These are phyloP conservation scores for Zalaria sp. DNA, from an alignment of 2,329 filamentous ascomycete species.

Conservation along the genomic window DNA sequence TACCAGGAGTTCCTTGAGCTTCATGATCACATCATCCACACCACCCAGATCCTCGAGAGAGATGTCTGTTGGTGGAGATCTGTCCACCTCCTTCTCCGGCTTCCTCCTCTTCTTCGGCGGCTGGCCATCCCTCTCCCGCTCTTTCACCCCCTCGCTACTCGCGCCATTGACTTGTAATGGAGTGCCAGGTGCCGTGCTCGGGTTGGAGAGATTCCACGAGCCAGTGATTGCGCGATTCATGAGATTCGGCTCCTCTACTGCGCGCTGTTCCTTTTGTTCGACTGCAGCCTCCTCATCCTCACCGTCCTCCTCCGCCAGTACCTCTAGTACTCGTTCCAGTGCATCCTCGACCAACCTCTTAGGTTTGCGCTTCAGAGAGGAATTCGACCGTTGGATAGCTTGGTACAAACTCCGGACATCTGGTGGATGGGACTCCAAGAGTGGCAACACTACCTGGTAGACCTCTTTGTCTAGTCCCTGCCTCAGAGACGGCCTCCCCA, in stretches of 20 bases:
- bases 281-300: slow-evolving; percentile 39
- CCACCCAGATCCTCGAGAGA: slow-evolving; percentile 62
- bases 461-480: slow-evolving; percentile 37
- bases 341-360: slow-evolving; percentile 73
- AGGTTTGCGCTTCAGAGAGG: slow-evolving; percentile 66
- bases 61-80: slow-evolving; percentile 50
- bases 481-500: slow-evolving; percentile 11
- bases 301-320: slow-evolving; percentile 49
- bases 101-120: slow-evolving; percentile 53
- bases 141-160: slow-evolving; percentile 24
- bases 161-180: slow-evolving; percentile 8
- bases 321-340: slow-evolving; percentile 66
- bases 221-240: slow-evolving; percentile 53
- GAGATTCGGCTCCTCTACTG: slow-evolving; percentile 31
- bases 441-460: slow-evolving; percentile 65
- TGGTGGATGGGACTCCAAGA: slow-evolving; percentile 47
- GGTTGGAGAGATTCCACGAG: slow-evolving; percentile 33
- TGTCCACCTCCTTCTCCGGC: slow-evolving; percentile 31
- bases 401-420: slow-evolving; percentile 57
- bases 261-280: slow-evolving; percentile 16
- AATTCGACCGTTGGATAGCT: slow-evolving; percentile 72
- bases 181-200: slow-evolving; percentile 13
- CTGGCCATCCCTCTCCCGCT: slow-evolving; percentile 50
- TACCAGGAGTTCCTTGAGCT: slow-evolving; percentile 57
- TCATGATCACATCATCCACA: slow-evolving; percentile 55